Evolutionary conservation across 1,139 yeast genomes (phyloP).

Genomic region (Yamadazyma oceani): DNA sequence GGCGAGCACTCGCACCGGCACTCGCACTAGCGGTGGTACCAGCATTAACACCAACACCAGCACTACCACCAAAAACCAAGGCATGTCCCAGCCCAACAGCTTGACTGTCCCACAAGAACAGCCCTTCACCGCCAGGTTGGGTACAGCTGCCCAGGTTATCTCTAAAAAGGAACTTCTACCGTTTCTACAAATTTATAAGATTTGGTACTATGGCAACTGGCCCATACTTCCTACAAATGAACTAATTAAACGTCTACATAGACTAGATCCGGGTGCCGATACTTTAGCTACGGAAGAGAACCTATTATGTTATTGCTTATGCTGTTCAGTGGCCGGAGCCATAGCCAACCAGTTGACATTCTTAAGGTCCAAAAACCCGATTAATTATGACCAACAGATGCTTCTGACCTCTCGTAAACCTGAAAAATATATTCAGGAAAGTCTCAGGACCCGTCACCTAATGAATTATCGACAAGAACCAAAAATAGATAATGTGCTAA

Average conservation of each 20-base stretch:
- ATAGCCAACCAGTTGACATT: conserved; percentile 30
- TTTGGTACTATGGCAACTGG: conserved; percentile 42
- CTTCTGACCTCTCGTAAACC: conserved; percentile 18
- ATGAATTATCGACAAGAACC: conserved; percentile 26
- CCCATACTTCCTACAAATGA: conserved; percentile 34
- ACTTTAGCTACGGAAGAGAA: conserved; percentile 15
- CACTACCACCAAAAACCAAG: background rate
- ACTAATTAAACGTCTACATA: conserved; percentile 15
- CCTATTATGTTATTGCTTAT: conserved; percentile 26
- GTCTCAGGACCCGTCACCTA: conserved; percentile 25
- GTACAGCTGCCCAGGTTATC: background rate
- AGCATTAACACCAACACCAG: too few species aligned
- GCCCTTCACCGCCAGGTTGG: background rate
- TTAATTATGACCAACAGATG: conserved; percentile 12
- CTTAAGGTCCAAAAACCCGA: conserved; percentile 21
- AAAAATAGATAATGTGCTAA: conserved; percentile 27
- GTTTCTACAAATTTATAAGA: conserved; percentile 31
- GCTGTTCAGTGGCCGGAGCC: conserved; percentile 36
- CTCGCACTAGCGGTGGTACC: too few species aligned
- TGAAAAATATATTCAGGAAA: conserved; percentile 24
- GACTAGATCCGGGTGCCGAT: conserved; percentile 10
- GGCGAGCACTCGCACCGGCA: conserved; percentile 5
- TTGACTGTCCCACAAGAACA: background rate
- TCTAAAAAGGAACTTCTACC: conserved; percentile 16
- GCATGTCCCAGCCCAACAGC: background rate